Base-by-base conservation (phyloP, 352 stramenopile genomes). In the Phytophthora colocasiae region DNA sequence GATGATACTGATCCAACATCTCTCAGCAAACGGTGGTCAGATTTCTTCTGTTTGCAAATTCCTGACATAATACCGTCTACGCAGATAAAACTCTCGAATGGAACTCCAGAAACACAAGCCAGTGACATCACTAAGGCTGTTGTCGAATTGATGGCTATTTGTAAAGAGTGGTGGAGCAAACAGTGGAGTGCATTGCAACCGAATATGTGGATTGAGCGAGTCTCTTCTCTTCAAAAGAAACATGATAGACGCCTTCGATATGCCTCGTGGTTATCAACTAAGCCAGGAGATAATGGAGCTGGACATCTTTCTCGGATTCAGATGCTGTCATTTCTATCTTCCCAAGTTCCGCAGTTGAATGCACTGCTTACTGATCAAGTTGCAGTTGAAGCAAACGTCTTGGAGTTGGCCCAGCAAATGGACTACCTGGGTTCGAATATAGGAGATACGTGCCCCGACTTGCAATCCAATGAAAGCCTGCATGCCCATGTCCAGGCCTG, bases 331-430 rank as follows among this genome's bases (percentile, higher is more conserved):
- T 69, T 74, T 8, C 24, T 89, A 24, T 81, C 77, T 14, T 71
- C 74, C 1, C 79, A 86, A 69, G 49, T 74, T 6, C 63, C 66
- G 2, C 48, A 72, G 40, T 29, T 89, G 5, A 85, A 71, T 55
- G 57, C 66, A 22, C 55, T 87, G 17, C 41, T 81, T 10, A 62
- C 51, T 4, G 71, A 87, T 12, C 74, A 83, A 56, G 32, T 43
- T 27, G 29, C 39, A 9, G 31, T 81, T 26, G 64, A 87, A 64
- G 68, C 66, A 12, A 64, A 55, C 4, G 69, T 81, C 15, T 63
- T 84, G 36, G 80, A 87, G 57, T 47, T 84, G 48, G 71, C 73
- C 7, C 78, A 89, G 49, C 78, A 87, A 56, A 58, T 89, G 69
- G 78, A 86, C 45, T 83, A 81, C 51, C 38, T 81, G 34, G 69